Conservation (phyloP, 345 rosid genomes). For the Dovyalis caffra region DNA sequence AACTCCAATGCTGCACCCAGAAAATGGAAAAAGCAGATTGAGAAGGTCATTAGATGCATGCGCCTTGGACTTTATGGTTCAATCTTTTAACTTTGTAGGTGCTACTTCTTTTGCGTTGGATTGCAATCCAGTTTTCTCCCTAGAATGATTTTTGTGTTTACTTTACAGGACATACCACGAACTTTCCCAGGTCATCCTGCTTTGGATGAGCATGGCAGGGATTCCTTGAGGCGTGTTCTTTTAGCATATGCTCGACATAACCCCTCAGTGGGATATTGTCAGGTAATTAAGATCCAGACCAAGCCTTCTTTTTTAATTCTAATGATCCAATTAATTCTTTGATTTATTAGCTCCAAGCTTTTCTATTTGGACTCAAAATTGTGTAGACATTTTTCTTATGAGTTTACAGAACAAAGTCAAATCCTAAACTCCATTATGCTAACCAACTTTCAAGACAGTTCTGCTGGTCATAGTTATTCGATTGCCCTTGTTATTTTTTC, state of each 20-base stretch:
- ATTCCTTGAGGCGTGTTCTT: conserved; percentile 85
- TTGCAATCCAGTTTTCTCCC: conserved; percentile 31
- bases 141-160: conserved; percentile 32
- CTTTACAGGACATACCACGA: conserved; percentile 81
- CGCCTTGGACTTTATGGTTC: conserved; percentile 48
- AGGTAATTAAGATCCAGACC: conserved; percentile 49
- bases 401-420: neutral
- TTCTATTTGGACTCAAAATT: conserved; percentile 2
- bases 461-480: neutral
- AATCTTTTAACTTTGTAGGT: conserved; percentile 57
- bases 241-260: conserved; percentile 90
- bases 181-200: conserved; percentile 99
- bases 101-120: conserved; percentile 41
- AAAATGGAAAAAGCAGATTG: conserved; percentile 89
- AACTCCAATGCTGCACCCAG: conserved; percentile 40
- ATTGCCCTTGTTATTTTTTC: neutral
- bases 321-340: neutral
- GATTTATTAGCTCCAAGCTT: conserved; percentile 10
- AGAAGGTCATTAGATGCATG: conserved; percentile 84
- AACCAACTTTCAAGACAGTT: neutral
- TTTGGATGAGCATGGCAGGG: conserved; percentile 78
- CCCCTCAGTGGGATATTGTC: conserved; percentile 97
- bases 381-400: conserved; percentile 10
- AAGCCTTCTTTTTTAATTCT: conserved; percentile 1
- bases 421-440: neutral